A percentile compares a stretch with the other conserved stretches of the same genome.
These are phyloP conservation scores for Inga oerstediana DNA, from an alignment of 306 rosid species.

Conservation along the genomic window DNA sequence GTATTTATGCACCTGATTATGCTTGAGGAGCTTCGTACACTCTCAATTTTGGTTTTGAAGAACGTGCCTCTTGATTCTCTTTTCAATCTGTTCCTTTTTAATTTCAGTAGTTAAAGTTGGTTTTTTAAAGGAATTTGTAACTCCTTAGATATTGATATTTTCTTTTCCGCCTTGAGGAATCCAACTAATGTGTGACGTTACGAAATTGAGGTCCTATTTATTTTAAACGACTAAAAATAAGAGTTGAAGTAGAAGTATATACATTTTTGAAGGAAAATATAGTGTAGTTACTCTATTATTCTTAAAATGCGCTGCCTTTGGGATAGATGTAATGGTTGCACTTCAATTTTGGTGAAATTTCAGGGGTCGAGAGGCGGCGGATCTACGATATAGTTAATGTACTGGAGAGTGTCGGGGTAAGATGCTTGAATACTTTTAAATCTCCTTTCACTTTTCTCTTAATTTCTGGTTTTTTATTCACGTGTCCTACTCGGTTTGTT, in stretches of 20 bases:
- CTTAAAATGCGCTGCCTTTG: neutral
- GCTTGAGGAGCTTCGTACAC: neutral
- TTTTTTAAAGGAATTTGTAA: neutral
- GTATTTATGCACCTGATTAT: conserved; percentile 31
- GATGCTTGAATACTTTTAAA: neutral
- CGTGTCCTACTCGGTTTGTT: neutral
- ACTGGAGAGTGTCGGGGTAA: conserved; percentile 85
- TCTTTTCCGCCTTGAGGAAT: neutral
- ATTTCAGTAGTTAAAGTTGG: neutral
- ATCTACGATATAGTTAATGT: conserved; percentile 95
- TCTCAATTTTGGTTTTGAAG: neutral
- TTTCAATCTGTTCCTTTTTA: neutral
- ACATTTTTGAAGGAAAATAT: neutral
- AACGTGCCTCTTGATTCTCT: neutral
- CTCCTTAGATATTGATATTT: neutral
- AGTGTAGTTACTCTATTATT: neutral
- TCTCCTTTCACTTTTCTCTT: neutral
- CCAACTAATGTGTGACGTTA: neutral
- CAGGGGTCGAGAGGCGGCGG: conserved; percentile 93
- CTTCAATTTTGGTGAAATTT: neutral
- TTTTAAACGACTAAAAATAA: neutral
- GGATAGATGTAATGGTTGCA: neutral
- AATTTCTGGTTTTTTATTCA: neutral
- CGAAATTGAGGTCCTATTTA: neutral
- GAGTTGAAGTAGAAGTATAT: neutral